Conservation (phyloP, 2,329 filamentous ascomycete species). For the Fusarium agapanthi region DNA sequence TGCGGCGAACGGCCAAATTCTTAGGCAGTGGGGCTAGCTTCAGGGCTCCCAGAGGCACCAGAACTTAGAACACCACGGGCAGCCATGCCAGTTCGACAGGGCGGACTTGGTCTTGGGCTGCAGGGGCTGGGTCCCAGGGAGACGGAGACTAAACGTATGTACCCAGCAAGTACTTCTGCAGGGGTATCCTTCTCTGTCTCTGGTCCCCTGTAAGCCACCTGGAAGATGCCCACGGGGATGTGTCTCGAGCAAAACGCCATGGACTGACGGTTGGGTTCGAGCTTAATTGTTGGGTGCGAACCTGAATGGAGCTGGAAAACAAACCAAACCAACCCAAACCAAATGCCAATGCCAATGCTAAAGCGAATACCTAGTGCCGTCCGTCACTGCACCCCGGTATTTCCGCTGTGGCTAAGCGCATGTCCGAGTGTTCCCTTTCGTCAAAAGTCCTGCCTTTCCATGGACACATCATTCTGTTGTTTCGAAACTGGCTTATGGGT, state of each 20-base stretch:
- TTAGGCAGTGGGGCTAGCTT: conserved; percentile 38
- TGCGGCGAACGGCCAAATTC: conserved; percentile 44
- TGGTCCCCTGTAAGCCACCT: conserved; percentile 1
- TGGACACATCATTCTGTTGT: conserved; percentile 16
- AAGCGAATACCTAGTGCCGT: conserved; percentile 19
- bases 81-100: conserved; percentile 41
- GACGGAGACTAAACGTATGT: conserved; percentile 29
- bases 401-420: conserved; percentile 41
- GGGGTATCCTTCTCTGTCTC: conserved; percentile 18
- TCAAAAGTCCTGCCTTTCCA: conserved; percentile 15
- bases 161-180: conserved; percentile 38
- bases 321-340: conserved; percentile 3
- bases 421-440: conserved; percentile 3
- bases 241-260: conserved; percentile 40
- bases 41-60: conserved; percentile 35
- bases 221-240: conserved; percentile 32
- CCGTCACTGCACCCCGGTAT: conserved; percentile 35
- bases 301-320: conserved; percentile 6
- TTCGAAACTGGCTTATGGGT: conserved; percentile 22
- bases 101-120: conserved; percentile 37
- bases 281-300: conserved; percentile 44
- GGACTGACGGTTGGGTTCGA: conserved; percentile 42
- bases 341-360: conserved; percentile 11
- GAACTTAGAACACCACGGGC: conserved; percentile 4
- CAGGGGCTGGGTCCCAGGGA: conserved; percentile 30